Percentiles rank a stretch among this genome's conserved stretches.
Evolutionary conservation across 345 rosid species (phyloP).

Genomic region (Hibiscus syriacus): DNA sequence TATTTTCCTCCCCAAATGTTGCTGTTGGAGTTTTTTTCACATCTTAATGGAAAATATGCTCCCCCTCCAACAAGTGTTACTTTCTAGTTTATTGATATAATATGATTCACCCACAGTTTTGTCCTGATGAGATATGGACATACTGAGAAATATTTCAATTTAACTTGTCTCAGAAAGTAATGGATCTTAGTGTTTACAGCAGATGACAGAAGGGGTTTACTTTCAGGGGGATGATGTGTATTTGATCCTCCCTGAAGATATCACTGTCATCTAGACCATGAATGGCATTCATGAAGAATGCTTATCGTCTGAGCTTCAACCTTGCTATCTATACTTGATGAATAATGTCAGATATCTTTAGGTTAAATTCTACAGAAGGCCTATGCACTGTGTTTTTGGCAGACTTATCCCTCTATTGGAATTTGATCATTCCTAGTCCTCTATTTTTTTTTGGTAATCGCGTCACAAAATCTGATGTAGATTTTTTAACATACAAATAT

Average conservation of each 20-base stretch:
- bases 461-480: too few relatives aligned
- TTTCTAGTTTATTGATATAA: background rate
- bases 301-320: background rate
- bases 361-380: too few relatives aligned
- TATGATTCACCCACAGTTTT: background rate
- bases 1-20: background rate
- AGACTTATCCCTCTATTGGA: too few relatives aligned
- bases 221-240: background rate
- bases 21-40: background rate
- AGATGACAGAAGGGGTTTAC: background rate
- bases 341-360: background rate
- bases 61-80: background rate
- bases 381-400: too few relatives aligned
- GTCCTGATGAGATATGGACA: background rate
- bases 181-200: background rate
- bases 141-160: background rate
- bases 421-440: too few relatives aligned
- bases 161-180: background rate
- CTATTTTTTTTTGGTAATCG: too few relatives aligned
- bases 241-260: background rate
- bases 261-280: background rate
- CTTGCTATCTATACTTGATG: background rate
- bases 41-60: background rate
- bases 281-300: background rate
- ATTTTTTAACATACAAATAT: too few relatives aligned